Base-by-base conservation (phyloP, 495 filamentous ascomycete species). In the Tricharina praecox region DNA sequence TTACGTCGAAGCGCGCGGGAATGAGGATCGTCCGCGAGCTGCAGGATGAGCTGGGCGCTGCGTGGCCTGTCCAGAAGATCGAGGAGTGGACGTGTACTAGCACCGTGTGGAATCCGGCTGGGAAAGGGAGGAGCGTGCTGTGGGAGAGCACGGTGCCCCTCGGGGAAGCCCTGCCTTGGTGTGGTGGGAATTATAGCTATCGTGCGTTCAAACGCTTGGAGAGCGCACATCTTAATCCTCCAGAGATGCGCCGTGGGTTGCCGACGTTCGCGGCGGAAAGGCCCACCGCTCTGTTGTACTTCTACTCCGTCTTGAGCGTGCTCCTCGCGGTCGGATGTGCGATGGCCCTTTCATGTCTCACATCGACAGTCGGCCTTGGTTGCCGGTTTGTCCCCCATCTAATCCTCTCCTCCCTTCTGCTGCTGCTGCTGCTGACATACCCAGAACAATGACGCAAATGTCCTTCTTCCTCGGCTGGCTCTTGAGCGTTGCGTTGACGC, bases 311-410 rank as follows among this genome's bases (percentile, higher is more conserved):
- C 9, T 1, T 45, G 11, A 20, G 21, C 2, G 13, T 45, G 4
- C 2, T 45, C 4, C 23, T 37, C 16, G 42, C 42, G 19, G 23
- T 24, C 24, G 9, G 4, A 15, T 28, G 15, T 7, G 42, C 42
- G 5, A 24, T 33, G 0, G 10, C 30, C 3, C 13, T 45, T 4
- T 28, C 23, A 18, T n/a, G 24, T 18, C 13, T 37, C 11, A 24
- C 24, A 2, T 24, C 24, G n/a, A 24, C 42, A 11, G 1, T 18
- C 19, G 42, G 42, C 11, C 4, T 45, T 2, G 42, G 42, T 10
- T 45, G 42, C 24, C 42, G 42, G 16, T 45, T 32, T n/a, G n/a
- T n/a, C n/a, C n/a, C n/a, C n/a, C n/a, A n/a, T 7, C 13, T 32
- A 32, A 7, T 13, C 28, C 28, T 32, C 28, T 32, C 13, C 28